A percentile compares a stretch with the other conserved stretches of the same genome.
Evolutionary conservation across 257 asterid species (phyloP).

Genomic region (Scutellaria barbata): DNA sequence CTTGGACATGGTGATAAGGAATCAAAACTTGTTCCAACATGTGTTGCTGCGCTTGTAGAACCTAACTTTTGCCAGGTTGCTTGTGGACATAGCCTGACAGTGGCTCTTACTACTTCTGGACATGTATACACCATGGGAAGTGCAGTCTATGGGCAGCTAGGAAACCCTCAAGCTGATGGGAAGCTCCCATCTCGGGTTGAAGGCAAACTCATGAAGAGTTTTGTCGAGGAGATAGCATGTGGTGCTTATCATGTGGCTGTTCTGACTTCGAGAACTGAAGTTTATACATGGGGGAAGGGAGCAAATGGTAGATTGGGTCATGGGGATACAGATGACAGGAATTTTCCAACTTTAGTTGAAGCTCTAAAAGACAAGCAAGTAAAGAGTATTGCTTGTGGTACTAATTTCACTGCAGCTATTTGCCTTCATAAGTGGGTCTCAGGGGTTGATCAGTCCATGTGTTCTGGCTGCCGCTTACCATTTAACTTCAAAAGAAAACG

Average conservation of each 20-base stretch:
- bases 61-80: slow-evolving; percentile 93
- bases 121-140: slow-evolving; percentile 93
- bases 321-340: slow-evolving; percentile 83
- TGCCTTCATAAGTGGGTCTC: slow-evolving; percentile 97
- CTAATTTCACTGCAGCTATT: slow-evolving; percentile 81
- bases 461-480: slow-evolving; percentile 92
- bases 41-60: slow-evolving; percentile 97
- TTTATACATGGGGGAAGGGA: slow-evolving; percentile 97
- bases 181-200: slow-evolving; percentile 81
- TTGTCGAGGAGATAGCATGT: slow-evolving; percentile 91
- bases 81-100: slow-evolving; percentile 95
- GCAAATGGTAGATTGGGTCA: slow-evolving; percentile 96
- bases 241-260: slow-evolving; percentile 95
- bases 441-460: slow-evolving; percentile 93
- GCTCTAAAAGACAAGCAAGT: slow-evolving; percentile 92
- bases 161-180: slow-evolving; percentile 88
- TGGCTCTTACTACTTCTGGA: slow-evolving; percentile 89
- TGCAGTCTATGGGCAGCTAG: slow-evolving; percentile 92
- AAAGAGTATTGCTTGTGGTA: slow-evolving; percentile 89
- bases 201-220: slow-evolving; percentile 78
- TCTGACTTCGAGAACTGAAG: slow-evolving; percentile 89
- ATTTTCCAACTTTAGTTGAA: slow-evolving; percentile 81
- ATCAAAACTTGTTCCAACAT: slow-evolving; percentile 88
- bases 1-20: slow-evolving; percentile 96
- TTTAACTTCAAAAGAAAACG: slow-evolving; percentile 94